Evolutionary conservation across 202 grass and related monocot species (phyloP), one percentile per base, ranked within the genome.

Genomic region (Hordeum pubiflorum): DNA sequence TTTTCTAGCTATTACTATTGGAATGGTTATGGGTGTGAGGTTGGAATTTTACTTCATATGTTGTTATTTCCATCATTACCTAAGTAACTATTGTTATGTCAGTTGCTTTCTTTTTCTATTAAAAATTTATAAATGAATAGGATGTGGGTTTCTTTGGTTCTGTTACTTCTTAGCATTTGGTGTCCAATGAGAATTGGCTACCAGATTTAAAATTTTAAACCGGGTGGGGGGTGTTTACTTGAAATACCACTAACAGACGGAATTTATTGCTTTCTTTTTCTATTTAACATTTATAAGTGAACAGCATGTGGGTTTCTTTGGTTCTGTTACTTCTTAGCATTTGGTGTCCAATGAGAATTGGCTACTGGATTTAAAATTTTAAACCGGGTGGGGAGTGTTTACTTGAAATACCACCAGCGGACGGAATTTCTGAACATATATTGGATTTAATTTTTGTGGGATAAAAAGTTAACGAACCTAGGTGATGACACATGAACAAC

Each of bases 271-370:
- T 64, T 77, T 66, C 37, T 15, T 76, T 80, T 76, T 48, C 27
- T 79, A 64, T 73, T 83, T 23, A 20, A 5, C 9, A 59, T 68
- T 43, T 32, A 52, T 52, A 33, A 58, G 29, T 50, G 14, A 17
- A 38, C 75, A 74, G 21, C 68, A 50, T 58, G 58, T 29, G 7
- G 37, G 10, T 43, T 86, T 73, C 17, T 21, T 29, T 69, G 70
- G 37, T 81, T 68, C 70, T 74, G 46, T 32, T 75, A 44, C 62
- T 81, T 75, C 57, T 50, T 81, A 75, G 70, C 58, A 83, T 61
- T 40, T 40, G 11, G 7, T 58, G 21, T 81, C 22, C 32, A 27
- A 76, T 54, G 32, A 63, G 15, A 52, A 52, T 52, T 52, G 48
- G 48, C 15, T 52, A 52, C 48, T 6, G 48, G 48, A 52, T 52